Conservation (phyloP, 2,329 filamentous ascomycete genomes). For the Parastagonospora avenae region DNA sequence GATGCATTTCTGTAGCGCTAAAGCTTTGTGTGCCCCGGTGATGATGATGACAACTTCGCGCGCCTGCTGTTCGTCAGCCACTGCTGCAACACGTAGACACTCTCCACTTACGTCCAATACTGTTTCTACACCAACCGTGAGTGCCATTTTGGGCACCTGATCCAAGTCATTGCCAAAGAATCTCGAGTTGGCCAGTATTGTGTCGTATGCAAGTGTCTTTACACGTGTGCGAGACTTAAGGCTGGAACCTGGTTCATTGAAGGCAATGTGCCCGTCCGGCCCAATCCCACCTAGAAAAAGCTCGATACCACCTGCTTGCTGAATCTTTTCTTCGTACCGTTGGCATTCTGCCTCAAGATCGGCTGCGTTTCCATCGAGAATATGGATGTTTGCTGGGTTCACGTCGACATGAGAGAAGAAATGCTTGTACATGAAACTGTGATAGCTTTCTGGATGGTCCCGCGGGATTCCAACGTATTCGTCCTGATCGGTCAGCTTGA, state of each 20-base stretch:
- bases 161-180: conserved; percentile 79
- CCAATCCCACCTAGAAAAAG: conserved; percentile 85
- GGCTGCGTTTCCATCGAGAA: conserved; percentile 78
- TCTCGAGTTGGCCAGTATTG: conserved; percentile 81
- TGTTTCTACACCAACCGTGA: conserved; percentile 85
- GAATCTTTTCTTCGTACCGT: conserved; percentile 79
- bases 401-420: conserved; percentile 89
- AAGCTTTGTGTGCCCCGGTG: conserved; percentile 78
- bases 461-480: conserved; percentile 85
- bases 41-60: conserved; percentile 84
- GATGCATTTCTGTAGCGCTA: conserved; percentile 78
- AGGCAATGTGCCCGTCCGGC: conserved; percentile 85
- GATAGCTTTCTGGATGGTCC: conserved; percentile 84
- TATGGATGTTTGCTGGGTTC: conserved; percentile 80
- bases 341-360: conserved; percentile 79
- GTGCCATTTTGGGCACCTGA: conserved; percentile 78
- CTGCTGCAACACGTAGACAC: conserved; percentile 7
- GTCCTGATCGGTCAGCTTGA: conserved; percentile 59
- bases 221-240: conserved; percentile 78
- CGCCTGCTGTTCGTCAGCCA: conserved; percentile 51
- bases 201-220: conserved; percentile 87
- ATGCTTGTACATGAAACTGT: conserved; percentile 92
- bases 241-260: conserved; percentile 86
- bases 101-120: conserved; percentile 66
- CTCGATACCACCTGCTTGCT: conserved; percentile 76